Base-by-base conservation (phyloP, 2,329 filamentous ascomycete genomes). In the Botryotinia convoluta region DNA sequence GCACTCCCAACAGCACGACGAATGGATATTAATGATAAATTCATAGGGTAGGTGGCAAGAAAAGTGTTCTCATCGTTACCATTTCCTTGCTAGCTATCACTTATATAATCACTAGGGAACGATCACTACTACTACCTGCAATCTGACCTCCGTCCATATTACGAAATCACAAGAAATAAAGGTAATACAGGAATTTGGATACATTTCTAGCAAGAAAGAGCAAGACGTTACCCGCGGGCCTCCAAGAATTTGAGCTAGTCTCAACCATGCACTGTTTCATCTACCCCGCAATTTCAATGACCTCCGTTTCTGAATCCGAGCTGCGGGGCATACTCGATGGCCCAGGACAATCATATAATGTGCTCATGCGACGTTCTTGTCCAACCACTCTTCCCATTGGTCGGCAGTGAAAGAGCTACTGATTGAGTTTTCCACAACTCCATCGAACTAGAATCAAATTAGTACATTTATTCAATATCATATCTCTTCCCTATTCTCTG, bases 341-440 rank as follows among this genome's bases (percentile, higher is more conserved):
- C 3, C 32, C 6, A 16, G 37, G 12, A 22, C 6, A 22, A 51
- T 29, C 20, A 18, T 9, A 16, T 4, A 37, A 61, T 14, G 0
- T 10, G 5, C 22, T 68, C 5, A 68, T 68, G 48, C 71, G 48
- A 72, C 71, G 7, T 69, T 68, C 29, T 72, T 72, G 20, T 69
- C 51, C 63, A 72, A 59, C 71, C 71, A 72, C 29, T 94, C 91
- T 80, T 91, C 87, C 95, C 95, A 98, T 83, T 97, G 92, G 74
- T 92, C 89, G 77, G 86, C 86, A 0, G 88, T 91, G 89, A 94
- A 98, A 37, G 90, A 88, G 73, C 92, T 95, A 76, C 90, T 92
- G 77, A 97, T 92, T 69, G 92, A 89, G 76, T 89, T 89, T 79
- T 93, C 92, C 68, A 97, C 91, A 37, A 97, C 88, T 0, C 95